These are phyloP conservation scores for Zopfochytrium polystomum DNA, from an alignment of 371 early-diverging fungal species.

Conservation along the genomic window DNA sequence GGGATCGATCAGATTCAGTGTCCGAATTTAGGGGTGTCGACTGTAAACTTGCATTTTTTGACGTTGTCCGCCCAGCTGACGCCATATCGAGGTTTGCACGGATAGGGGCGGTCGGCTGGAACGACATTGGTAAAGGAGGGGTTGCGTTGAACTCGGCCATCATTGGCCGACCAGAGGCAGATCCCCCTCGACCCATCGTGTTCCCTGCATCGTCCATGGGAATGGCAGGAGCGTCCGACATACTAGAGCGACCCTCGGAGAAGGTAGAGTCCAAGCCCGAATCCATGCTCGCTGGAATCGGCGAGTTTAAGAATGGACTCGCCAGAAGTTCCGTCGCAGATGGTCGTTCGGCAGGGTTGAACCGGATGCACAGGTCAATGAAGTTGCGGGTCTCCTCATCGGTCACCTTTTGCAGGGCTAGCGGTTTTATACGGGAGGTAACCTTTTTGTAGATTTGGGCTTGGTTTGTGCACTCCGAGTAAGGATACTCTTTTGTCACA, in stretches of 20 bases:
- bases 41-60: too few relatives aligned
- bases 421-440: constrained; percentile 63
- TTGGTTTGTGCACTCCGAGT: constrained; percentile 81
- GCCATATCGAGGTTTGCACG: too few relatives aligned
- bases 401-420: constrained; percentile 43
- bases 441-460: constrained; percentile 85
- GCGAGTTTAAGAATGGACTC: constrained; percentile 43
- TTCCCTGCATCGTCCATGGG: not conserved
- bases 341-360: constrained; percentile 43
- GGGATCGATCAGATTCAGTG: too few relatives aligned
- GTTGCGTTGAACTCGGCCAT: not conserved
- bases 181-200: not conserved
- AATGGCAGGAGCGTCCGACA: too few relatives aligned
- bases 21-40: too few relatives aligned
- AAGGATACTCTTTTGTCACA: constrained; percentile 86
- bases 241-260: constrained; percentile 1
- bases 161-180: not conserved
- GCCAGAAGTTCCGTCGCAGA: constrained; percentile 44
- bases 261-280: too few relatives aligned
- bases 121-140: not conserved
- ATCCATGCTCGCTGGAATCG: too few relatives aligned
- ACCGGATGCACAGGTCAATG: constrained; percentile 55
- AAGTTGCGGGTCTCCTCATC: constrained; percentile 54
- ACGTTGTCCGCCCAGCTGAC: too few relatives aligned
- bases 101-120: too few relatives aligned